Percentiles rank a stretch among this genome's conserved stretches.
Evolutionary conservation across 306 rosid species (phyloP).

Genomic region (Senna siamea): DNA sequence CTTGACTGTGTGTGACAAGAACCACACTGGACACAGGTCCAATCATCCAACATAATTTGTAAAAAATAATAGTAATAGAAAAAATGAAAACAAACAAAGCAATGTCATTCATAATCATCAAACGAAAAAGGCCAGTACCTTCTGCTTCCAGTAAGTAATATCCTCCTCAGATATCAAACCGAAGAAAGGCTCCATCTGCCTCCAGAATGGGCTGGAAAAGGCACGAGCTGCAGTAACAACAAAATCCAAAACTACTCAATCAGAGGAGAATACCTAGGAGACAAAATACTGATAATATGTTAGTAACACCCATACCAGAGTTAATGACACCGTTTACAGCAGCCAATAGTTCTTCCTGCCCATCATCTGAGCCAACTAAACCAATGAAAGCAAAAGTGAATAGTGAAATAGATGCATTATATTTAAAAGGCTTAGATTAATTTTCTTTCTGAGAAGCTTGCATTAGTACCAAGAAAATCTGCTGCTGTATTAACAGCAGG

Average conservation of each 20-base stretch:
- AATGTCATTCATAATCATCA: constrained; percentile 10
- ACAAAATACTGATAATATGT: constrained; percentile 34
- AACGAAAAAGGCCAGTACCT: constrained; percentile 53
- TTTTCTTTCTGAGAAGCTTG: constrained; percentile 22
- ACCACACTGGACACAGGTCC: constrained; percentile 1
- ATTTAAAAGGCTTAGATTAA: constrained; percentile 20
- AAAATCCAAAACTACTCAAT: constrained; percentile 44
- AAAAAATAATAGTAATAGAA: background rate
- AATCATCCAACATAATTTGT: constrained; percentile 20
- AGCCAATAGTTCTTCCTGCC: constrained; percentile 86
- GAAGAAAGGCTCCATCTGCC: constrained; percentile 85
- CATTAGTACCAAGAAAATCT: constrained; percentile 81
- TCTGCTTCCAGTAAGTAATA: constrained; percentile 72
- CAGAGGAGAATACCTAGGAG: constrained; percentile 33
- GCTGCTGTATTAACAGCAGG: constrained; percentile 64
- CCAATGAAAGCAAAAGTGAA: constrained; percentile 48
- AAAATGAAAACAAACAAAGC: background rate
- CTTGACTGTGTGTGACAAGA: constrained; percentile 19
- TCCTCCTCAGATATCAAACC: constrained; percentile 72
- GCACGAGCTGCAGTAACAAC: constrained; percentile 61
- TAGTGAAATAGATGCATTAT: constrained; percentile 30
- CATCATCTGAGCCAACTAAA: constrained; percentile 92
- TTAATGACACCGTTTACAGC: constrained; percentile 79
- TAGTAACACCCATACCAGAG: constrained; percentile 62
- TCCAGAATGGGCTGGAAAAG: constrained; percentile 80